Evolutionary conservation across 148 eudicot species (phyloP), one percentile per base, ranked within the genome.

Genomic region (Spergularia bocconei): DNA sequence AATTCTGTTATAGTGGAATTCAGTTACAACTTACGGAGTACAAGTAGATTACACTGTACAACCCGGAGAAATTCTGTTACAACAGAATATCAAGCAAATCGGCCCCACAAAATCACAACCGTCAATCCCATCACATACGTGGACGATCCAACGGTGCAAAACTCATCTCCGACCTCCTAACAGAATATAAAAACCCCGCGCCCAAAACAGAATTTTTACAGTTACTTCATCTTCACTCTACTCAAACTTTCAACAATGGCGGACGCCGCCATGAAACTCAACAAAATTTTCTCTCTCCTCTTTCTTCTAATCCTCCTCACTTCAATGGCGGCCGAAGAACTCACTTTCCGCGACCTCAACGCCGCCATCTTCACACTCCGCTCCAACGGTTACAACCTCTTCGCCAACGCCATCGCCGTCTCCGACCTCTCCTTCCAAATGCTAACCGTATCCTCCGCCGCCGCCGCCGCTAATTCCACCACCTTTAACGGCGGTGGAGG

Each of bases 361-460:
- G 12, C 84, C 48, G 78, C 80, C 67, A 74, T 79, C 23, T 47
- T 39, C 23, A 36, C 82, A 4, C 86, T 86, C 66, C 76, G 85
- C 33, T 51, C 69, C 47, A 67, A 54, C 69, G 85, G 83, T 48
- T 81, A 81, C 78, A 70, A 69, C 8, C 88, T 86, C 84, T 83
- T 86, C 78, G 78, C 81, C 16, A 86, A 84, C 79, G 79, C 86
- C 74, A 79, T 87, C 74, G 53, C 81, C 68, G 77, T 81, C 59
- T 76, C 87, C 77, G 85, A 85, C 72, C 79, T 87, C 79, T 75
- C 73, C 57, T 77, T 44, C 73, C 81, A 64, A 23, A 76, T 87
- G 72, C 82, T 81, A 75, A 55, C 79, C 39, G 14, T 33, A 5
- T n/a, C 21, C 6, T 57, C 71, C 50, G 23, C 66, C 23, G 36